phyloP scores from a whole-genome alignment of 345 rosid species.

The Draba incana region DNA sequence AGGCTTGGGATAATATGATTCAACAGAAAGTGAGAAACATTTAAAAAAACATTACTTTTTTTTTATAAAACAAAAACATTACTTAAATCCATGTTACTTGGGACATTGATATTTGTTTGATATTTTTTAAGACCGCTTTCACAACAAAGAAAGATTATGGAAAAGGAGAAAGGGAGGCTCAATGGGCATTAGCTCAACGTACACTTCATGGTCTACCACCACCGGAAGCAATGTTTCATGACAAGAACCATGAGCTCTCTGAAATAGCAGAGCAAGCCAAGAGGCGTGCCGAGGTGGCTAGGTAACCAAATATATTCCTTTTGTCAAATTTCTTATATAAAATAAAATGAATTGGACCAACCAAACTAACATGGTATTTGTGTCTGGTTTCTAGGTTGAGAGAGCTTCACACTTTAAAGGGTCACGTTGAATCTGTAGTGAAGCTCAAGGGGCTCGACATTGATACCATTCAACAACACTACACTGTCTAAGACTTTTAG shows the following conservation, averaged over 20 bases:
- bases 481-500: constrained; percentile 61
- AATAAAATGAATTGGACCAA: neutral
- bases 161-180: constrained; percentile 75
- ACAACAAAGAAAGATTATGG: constrained; percentile 80
- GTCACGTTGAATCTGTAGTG: constrained; percentile 88
- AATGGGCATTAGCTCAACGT: constrained; percentile 73
- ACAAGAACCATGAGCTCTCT: constrained; percentile 49
- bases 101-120: neutral
- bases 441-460: constrained; percentile 90
- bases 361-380: neutral
- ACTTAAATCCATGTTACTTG: neutral
- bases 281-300: constrained; percentile 77
- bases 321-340: neutral
- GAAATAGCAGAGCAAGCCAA: constrained; percentile 82
- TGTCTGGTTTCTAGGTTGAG: constrained; percentile 55
- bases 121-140: constrained; percentile 59
- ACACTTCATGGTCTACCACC: constrained; percentile 65
- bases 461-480: constrained; percentile 84
- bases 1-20: constrained; percentile 64
- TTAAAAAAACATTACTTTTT: neutral
- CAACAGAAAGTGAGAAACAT: constrained; percentile 51
- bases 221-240: constrained; percentile 39
- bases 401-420: constrained; percentile 89
- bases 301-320: constrained; percentile 41
- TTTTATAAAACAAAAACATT: neutral